Evolutionary conservation across 192 early-diverging fungal genomes (phyloP), one percentile per base, ranked within the genome.

Genomic region (Dissophora ornata): DNA sequence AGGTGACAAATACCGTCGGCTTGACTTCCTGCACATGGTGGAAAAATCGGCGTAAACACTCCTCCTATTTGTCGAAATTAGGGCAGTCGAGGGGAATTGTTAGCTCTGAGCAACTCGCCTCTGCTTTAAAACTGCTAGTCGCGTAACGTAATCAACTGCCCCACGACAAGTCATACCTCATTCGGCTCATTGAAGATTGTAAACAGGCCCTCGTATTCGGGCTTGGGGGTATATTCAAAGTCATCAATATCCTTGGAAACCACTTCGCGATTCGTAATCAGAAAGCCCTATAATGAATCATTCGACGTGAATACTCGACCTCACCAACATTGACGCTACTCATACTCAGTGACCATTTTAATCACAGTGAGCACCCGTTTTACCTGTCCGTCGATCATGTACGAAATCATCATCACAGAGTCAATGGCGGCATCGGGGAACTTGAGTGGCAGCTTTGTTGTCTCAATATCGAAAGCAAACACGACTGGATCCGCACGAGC

Each of bases 381-480:
- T 87, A 96, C 94, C 81, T 93, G 91, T 21, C 95, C 98, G 58
- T 98, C 96, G 52, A 99, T 92, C 98, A 99, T 99, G 79, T 99
- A 99, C 29, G 97, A 98, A 67, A 99, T 97, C 98, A 99, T 99
- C 95, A 98, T 99, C 63, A 99, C 94, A 40, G 87, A 88, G 75
- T 99, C 98, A 30, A 90, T 89, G 4, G 80, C 49, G 0, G 95
- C 86, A 62, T 98, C 98, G 9, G 98, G 98, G 62, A 99, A 99
- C 80, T 97, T 98, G 30, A 99, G 86, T 30, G 98, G 98, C 30
- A 95, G 79, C 78, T 99, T 99, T 30, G 97, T 96, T 0, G 95
- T 97, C 83, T 99, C 98, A 57, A 99, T 99, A 84, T 98, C 96
- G 71, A 96, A 99, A 0, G 96, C 98, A 30, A 98, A 66, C 0